phyloP scores from a whole-genome alignment of 352 stramenopile species.

The Globisporangium camurandrum region DNA sequence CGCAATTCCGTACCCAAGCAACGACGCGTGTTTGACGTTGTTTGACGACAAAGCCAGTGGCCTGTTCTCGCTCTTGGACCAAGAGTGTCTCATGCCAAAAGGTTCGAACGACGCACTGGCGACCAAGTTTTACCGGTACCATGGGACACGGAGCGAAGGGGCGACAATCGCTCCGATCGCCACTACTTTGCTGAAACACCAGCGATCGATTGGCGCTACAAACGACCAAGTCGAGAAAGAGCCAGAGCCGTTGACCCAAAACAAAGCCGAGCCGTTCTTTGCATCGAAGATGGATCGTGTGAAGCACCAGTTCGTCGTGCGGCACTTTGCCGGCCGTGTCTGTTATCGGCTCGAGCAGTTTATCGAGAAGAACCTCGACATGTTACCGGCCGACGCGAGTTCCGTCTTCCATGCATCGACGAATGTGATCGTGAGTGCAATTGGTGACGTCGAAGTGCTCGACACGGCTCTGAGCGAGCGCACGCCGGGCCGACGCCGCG shows the following conservation, averaged over 20 bases:
- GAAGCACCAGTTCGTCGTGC: constrained; percentile 74
- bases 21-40: constrained; percentile 65
- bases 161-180: no score
- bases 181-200: constrained; percentile 19
- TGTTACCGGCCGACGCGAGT: constrained; percentile 56
- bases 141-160: constrained; percentile 27
- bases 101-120: constrained; percentile 71
- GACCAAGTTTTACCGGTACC: constrained; percentile 78
- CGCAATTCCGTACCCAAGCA: constrained; percentile 74
- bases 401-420: constrained; percentile 41
- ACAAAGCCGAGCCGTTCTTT: constrained; percentile 50
- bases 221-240: constrained; percentile 33
- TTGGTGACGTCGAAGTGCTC: constrained; percentile 43
- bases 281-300: constrained; percentile 81
- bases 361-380: constrained; percentile 83
- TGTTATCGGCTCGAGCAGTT: constrained; percentile 77
- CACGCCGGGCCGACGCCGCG: constrained; percentile 21
- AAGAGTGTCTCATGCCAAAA: constrained; percentile 81
- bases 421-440: constrained; percentile 57
- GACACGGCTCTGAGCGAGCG: constrained; percentile 18
- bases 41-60: constrained; percentile 80
- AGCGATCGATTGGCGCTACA: constrained; percentile 59
- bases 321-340: constrained; percentile 76
- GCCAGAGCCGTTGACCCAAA: constrained; percentile 7
- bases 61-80: constrained; percentile 75